Percentiles rank a stretch among this genome's conserved stretches.
phyloP scores from a whole-genome alignment of 1,284 basidiomycete genomes.

The Trametes hirsuta region DNA sequence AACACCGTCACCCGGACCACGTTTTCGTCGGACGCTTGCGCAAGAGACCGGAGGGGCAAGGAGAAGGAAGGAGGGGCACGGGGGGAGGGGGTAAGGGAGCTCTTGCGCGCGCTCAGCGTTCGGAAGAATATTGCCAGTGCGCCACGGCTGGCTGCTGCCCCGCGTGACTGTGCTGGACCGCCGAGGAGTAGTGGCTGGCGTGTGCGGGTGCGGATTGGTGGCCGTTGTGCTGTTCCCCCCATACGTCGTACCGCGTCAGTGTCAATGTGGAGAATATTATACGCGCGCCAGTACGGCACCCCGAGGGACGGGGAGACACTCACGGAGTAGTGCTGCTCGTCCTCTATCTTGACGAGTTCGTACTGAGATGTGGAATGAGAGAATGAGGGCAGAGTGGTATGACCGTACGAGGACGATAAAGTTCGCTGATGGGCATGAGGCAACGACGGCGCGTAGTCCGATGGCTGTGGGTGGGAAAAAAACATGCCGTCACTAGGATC shows the following conservation, averaged over 20 bases:
- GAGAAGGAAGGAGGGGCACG: background rate
- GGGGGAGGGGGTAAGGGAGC: background rate
- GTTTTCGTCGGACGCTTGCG: background rate
- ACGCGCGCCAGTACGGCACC: too few species aligned
- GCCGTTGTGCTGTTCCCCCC: conserved; percentile 5
- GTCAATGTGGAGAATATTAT: too few species aligned
- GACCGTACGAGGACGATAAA: conserved; percentile 27
- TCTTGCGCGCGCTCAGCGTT: conserved; percentile 40
- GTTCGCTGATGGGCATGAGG: conserved; percentile 23
- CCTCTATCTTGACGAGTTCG: conserved; percentile 54
- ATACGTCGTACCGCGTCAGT: background rate
- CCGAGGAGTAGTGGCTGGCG: conserved; percentile 30
- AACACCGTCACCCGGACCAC: background rate
- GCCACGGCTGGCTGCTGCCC: conserved; percentile 41
- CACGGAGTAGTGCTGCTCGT: conserved; percentile 59
- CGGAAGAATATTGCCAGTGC: conserved; percentile 68
- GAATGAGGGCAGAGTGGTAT: conserved; percentile 29
- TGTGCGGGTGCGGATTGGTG: conserved; percentile 32
- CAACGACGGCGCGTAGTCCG: conserved; percentile 45
- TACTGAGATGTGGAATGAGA: conserved; percentile 37
- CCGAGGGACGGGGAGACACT: conserved; percentile 25
- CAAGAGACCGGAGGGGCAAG: background rate
- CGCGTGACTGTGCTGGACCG: conserved; percentile 28
- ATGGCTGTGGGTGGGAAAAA: conserved; percentile 55
- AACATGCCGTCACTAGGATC: conserved; percentile 52